These are phyloP conservation scores for Vanrija sp. DNA, from an alignment of 1,284 basidiomycete species.

Conservation along the genomic window DNA sequence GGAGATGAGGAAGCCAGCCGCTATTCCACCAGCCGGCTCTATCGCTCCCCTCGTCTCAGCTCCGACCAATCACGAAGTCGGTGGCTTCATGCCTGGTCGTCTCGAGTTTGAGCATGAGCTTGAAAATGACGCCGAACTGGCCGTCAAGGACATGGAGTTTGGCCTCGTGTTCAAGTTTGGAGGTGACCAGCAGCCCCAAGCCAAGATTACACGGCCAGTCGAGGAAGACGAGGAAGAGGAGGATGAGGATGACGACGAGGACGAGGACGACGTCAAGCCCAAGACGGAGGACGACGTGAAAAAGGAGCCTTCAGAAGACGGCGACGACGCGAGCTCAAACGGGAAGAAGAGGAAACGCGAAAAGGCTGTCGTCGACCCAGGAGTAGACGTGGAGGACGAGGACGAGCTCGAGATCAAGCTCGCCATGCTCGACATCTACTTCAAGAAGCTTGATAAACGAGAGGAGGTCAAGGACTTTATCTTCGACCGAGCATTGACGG, in stretches of 20 bases:
- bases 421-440: constrained; percentile 82
- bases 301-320: constrained; percentile 11
- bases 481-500: constrained; percentile 85
- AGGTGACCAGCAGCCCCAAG: constrained; percentile 70
- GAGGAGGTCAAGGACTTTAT: constrained; percentile 84
- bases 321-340: constrained; percentile 35
- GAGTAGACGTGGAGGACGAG: constrained; percentile 59
- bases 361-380: constrained; percentile 66
- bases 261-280: constrained; percentile 21
- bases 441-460: constrained; percentile 83
- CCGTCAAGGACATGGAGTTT: constrained; percentile 95
- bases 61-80: constrained; percentile 90
- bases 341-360: constrained; percentile 59
- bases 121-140: constrained; percentile 92
- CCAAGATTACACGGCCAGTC: constrained; percentile 33
- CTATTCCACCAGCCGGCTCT: constrained; percentile 43
- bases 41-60: constrained; percentile 80
- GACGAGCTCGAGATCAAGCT: constrained; percentile 24
- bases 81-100: constrained; percentile 89
- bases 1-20: constrained; percentile 51
- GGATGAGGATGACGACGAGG: constrained; percentile 33
- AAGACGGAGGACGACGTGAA: constrained; percentile 16
- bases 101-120: constrained; percentile 96
- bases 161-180: constrained; percentile 80
- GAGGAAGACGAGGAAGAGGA: constrained; percentile 35